A percentile compares a stretch with the other conserved stretches of the same genome.
Evolutionary conservation across 2,329 filamentous ascomycete species (phyloP).

Genomic region (Aspergillus sclerotialis): DNA sequence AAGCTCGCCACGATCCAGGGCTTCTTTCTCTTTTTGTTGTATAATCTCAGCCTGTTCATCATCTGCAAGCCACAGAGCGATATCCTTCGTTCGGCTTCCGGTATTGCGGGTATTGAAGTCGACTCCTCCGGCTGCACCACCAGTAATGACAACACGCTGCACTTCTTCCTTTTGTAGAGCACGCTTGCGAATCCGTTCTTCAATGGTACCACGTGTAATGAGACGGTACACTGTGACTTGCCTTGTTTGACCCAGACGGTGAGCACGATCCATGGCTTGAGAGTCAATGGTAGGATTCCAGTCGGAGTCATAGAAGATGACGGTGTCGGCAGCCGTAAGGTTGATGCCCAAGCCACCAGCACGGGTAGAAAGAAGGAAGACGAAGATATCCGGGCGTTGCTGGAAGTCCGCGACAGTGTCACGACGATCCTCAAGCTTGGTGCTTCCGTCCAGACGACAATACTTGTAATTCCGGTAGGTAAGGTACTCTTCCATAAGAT

Average conservation of each 20-base stretch:
- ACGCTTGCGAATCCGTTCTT: slow-evolving; percentile 94
- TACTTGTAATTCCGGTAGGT: slow-evolving; percentile 99
- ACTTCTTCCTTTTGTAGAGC: slow-evolving; percentile 98
- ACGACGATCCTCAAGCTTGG: slow-evolving; percentile 91
- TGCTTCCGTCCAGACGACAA: slow-evolving; percentile 90
- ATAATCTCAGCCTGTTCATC: slow-evolving; percentile 94
- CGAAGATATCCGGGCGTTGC: slow-evolving; percentile 86
- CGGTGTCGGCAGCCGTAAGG: slow-evolving; percentile 88
- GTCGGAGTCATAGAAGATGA: slow-evolving; percentile 99
- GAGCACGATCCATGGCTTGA: slow-evolving; percentile 97
- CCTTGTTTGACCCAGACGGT: slow-evolving; percentile 90
- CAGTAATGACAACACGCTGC: slow-evolving; percentile 91
- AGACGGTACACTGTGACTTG: slow-evolving; percentile 97
- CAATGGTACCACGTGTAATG: slow-evolving; percentile 93
- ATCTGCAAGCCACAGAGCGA: slow-evolving; percentile 97
- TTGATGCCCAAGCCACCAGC: slow-evolving; percentile 98
- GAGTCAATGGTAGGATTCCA: slow-evolving; percentile 99
- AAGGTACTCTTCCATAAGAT: slow-evolving; percentile 97
- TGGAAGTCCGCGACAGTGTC: slow-evolving; percentile 98
- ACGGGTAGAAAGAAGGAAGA: slow-evolving; percentile 92
- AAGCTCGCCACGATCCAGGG: slow-evolving; percentile 62
- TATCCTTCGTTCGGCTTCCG: slow-evolving; percentile 94
- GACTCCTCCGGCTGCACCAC: slow-evolving; percentile 72
- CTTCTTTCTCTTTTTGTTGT: slow-evolving; percentile 83
- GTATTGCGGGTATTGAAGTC: slow-evolving; percentile 91